Conservation (phyloP, 1,284 basidiomycete species). For the Papiliotrema flavescens region DNA sequence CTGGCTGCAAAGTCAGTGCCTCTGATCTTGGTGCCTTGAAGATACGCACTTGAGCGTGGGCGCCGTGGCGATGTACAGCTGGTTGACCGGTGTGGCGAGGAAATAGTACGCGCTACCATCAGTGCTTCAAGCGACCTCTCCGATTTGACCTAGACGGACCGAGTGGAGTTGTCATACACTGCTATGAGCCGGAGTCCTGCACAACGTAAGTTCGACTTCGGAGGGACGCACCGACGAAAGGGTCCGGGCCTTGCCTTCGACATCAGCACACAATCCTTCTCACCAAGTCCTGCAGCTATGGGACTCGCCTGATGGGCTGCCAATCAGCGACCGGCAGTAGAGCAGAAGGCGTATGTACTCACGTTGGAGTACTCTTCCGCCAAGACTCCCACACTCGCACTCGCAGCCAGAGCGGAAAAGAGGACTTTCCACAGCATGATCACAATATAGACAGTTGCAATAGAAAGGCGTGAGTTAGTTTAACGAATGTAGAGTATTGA, state of each 20-base stretch:
- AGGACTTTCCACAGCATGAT: not conserved
- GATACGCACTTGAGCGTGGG: constrained; percentile 11
- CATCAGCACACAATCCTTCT: not conserved
- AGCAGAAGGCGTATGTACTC: not conserved
- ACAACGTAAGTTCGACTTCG: no score
- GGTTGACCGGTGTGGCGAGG: constrained; percentile 10
- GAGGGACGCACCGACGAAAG: constrained; percentile 3
- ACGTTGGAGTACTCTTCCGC: not conserved
- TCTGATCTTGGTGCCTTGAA: not conserved
- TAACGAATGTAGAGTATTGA: no score
- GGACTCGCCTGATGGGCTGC: constrained; percentile 1
- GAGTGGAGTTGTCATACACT: constrained; percentile 1
- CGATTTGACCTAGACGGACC: no score
- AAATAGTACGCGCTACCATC: constrained; percentile 9
- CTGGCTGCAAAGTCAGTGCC: constrained; percentile 3
- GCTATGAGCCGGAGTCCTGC: not conserved
- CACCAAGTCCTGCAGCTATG: not conserved
- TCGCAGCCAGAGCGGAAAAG: not conserved
- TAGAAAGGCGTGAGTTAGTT: not conserved
- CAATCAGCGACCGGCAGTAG: no score
- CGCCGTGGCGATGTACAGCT: constrained; percentile 11
- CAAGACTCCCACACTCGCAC: not conserved
- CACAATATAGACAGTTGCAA: not conserved
- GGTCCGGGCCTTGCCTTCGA: not conserved
- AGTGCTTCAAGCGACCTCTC: not conserved